Evolutionary conservation across 2,329 filamentous ascomycete species (phyloP), one percentile per base, ranked within the genome.

Genomic region (Diplodia scrobiculata): DNA sequence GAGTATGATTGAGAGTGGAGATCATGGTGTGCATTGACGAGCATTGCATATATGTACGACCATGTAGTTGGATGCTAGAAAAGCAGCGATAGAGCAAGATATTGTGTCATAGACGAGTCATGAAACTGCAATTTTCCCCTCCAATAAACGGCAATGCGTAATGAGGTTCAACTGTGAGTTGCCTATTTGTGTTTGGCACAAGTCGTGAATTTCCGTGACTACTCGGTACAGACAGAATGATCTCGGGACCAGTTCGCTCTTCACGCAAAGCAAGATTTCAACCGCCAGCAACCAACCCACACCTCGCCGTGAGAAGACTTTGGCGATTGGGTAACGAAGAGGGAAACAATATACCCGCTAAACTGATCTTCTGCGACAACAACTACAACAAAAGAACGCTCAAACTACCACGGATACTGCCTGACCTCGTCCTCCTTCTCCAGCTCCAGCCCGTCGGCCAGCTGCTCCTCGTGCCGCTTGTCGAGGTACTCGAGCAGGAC

Each of bases 401-500:
- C 41, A 3, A n/a, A 13, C 48, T 71, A 82, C 68, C 79, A 90
- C 4, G 90, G 89, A 81, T 91, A 92, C 66, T 75, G 79, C 65
- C 83, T 80, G 9, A 81, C 77, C 60, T 88, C 84, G 4, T 87
- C 86, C 74, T 90, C 87, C 73, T 80, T 82, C 17, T 81, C 80
- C 63, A 89, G 13, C 67, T 90, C 84, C 70, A 94, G 71, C 0
- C 91, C 91, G 13, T 77, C 78, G n/a, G 82, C 83, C 2, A 93
- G 68, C 79, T 96, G 91, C 78, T 90, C 88, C 75, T 85, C 78
- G 77, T 95, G 90, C 79, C 89, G 90, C 70, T 72, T 72, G 77
- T 96, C 91, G 68, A 96, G 75, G 77, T 89, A 96, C 75, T 91
- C 88, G 68, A 96, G 77, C 73, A 96, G 71, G 0, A 94, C 87